Evolutionary conservation across 2,329 filamentous ascomycete species (phyloP).

Genomic region (Hymenotorrendiella dingleyae): DNA sequence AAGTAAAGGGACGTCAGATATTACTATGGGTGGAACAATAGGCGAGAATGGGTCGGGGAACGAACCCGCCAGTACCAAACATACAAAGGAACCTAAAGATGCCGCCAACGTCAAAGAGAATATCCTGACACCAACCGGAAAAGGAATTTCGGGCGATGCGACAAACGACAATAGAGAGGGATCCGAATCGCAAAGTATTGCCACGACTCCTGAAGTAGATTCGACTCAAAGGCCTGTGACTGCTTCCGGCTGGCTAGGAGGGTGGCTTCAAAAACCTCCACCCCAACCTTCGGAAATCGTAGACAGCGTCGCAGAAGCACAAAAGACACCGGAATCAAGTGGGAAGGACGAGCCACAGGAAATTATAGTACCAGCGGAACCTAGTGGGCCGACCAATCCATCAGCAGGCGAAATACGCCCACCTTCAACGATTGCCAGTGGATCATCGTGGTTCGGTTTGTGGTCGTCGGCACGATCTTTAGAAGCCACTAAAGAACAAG

Average conservation of each 20-base stretch:
- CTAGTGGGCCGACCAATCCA: too few species aligned
- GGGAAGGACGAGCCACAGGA: conserved; percentile 4
- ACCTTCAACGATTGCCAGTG: background rate
- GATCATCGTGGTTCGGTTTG: conserved; percentile 29
- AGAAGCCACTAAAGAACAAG: conserved; percentile 20
- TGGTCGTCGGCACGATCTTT: conserved; percentile 23
- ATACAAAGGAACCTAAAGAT: conserved; percentile 4
- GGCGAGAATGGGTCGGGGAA: conserved; percentile 2
- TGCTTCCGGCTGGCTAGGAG: conserved; percentile 48
- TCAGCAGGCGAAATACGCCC: background rate
- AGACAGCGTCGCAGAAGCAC: conserved; percentile 1
- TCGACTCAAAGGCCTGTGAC: conserved; percentile 17
- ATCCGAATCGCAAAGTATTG: too few species aligned
- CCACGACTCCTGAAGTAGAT: too few species aligned
- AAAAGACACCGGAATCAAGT: conserved; percentile 1
- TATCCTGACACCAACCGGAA: background rate
- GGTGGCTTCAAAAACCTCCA: conserved; percentile 41
- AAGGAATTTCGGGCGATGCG: background rate
- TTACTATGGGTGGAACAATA: conserved; percentile 24
- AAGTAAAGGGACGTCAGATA: conserved; percentile 29
- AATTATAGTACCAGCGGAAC: background rate
- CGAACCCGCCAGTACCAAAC: background rate
- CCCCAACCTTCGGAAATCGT: conserved; percentile 3
- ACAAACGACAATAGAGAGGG: too few species aligned
- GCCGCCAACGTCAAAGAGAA: background rate